Evolutionary conservation across 148 eudicot species (phyloP), one percentile per base, ranked within the genome.

Genomic region (Linanthus parryae): DNA sequence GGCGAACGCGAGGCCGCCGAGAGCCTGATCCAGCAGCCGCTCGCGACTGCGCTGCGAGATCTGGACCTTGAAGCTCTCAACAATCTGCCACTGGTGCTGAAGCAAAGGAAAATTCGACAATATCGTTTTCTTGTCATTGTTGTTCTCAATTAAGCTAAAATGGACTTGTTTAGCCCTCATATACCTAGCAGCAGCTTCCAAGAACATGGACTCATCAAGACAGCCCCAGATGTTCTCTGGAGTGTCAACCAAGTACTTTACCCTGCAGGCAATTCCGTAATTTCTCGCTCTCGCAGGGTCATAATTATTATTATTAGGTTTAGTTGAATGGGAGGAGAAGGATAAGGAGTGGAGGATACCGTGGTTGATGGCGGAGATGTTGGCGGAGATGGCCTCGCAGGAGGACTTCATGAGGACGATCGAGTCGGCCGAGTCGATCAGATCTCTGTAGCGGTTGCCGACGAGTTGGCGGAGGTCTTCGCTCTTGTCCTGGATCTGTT

Each of bases 201-300:
- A 55, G 54, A 84, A 80, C 99, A 87, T 87, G 16, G 68, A 79
- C 58, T 84, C 99, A 47, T 92, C 99, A 33, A 92, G 80, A 59
- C 96, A 80, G 0, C 99, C 96, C 99, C 99, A 92, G 23, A 92
- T 92, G 60, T 75, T 84, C 56, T 88, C 99, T 1, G 99, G 96
- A 14, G 99, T 92, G 61, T 92, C 99, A 10, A 92, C 96, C 44
- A 92, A 68, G 61, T 92, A 92, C 88, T 92, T 92, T 16, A 92
- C 91, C 49, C 96, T 59, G 59, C 88, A 79, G 1, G 85, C 99
- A 55, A 88, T 77, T 50, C 83, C 91, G 40, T 92, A 88, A 0
- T 63, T 68, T 29, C 65, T 72, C 30, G 72, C 58, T 20, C 87
- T 57, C 22, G 47, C 73, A 17, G 83, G 83, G 68, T 71, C n/a